Percentiles rank a stretch among this genome's conserved stretches.
These are phyloP conservation scores for Paraphoma chrysanthemicola DNA, from an alignment of 2,329 filamentous ascomycete species.

Conservation along the genomic window DNA sequence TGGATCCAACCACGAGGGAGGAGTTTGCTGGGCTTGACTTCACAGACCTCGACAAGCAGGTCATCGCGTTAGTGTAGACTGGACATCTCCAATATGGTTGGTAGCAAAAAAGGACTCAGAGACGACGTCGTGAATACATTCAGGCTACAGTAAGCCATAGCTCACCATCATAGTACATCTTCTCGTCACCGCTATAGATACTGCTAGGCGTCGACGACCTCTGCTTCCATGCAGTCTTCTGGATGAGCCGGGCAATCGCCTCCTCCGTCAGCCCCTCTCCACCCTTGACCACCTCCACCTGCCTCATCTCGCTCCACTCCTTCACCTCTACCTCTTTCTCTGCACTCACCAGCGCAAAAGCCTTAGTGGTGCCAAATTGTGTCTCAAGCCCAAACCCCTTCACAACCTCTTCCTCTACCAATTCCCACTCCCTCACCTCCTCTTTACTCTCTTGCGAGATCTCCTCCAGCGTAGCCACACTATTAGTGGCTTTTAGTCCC, in stretches of 20 bases:
- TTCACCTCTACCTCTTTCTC: background rate
- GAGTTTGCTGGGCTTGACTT: background rate
- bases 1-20: background rate
- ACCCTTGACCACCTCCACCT: background rate
- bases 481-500: conserved; percentile 10
- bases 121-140: background rate
- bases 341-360: conserved; percentile 2
- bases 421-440: conserved; percentile 5
- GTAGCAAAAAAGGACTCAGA: background rate
- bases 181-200: background rate
- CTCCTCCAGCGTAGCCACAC: background rate
- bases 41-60: background rate
- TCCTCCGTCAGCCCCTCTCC: conserved; percentile 12
- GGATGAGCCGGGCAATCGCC: conserved; percentile 3
- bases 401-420: conserved; percentile 1
- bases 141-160: background rate
- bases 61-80: background rate
- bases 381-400: conserved; percentile 11
- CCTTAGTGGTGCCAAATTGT: conserved; percentile 6
- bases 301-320: conserved; percentile 1
- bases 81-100: background rate
- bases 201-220: background rate
- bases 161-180: conserved; percentile 3
- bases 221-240: background rate
- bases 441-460: conserved; percentile 1